Evolutionary conservation across 2,329 filamentous ascomycete genomes (phyloP).

Genomic region (Stagonosporopsis tanaceti): DNA sequence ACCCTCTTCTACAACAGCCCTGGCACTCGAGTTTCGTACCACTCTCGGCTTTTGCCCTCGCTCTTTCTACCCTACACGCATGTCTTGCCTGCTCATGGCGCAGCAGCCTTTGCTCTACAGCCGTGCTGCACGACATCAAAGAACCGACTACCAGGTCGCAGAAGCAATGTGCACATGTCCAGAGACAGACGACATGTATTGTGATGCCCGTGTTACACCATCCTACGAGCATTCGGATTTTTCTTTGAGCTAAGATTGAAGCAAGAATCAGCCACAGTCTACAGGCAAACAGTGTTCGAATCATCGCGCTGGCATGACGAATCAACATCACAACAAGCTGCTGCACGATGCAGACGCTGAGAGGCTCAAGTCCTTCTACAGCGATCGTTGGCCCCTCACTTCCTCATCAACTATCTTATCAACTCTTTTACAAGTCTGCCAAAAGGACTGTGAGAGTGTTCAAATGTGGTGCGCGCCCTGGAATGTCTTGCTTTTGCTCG

Average conservation of each 20-base stretch:
- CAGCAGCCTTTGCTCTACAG: neutral
- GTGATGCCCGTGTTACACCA: neutral
- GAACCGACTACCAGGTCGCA: constrained; percentile 17
- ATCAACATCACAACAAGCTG: neutral
- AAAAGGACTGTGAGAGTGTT: neutral
- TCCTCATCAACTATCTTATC: neutral
- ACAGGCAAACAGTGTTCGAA: neutral
- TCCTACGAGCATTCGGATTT: too few relatives aligned
- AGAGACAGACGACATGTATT: neutral
- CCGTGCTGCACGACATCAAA: constrained; percentile 10
- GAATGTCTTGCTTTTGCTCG: neutral
- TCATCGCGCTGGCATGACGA: neutral
- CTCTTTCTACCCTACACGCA: neutral
- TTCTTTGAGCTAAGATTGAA: too few relatives aligned
- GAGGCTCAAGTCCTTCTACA: neutral
- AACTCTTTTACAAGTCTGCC: neutral
- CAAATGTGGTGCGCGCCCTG: neutral
- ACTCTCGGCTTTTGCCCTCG: neutral
- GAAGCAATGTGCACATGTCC: constrained; percentile 1
- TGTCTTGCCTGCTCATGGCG: constrained; percentile 1
- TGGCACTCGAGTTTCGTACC: constrained; percentile 4
- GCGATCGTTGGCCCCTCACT: neutral
- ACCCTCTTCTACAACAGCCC: constrained; percentile 6
- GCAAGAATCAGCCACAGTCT: too few relatives aligned
- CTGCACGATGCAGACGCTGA: neutral